A percentile compares a stretch with the other conserved stretches of the same genome.
These are phyloP conservation scores for Candida manassasensis DNA, from an alignment of 805 yeast species.

Conservation along the genomic window DNA sequence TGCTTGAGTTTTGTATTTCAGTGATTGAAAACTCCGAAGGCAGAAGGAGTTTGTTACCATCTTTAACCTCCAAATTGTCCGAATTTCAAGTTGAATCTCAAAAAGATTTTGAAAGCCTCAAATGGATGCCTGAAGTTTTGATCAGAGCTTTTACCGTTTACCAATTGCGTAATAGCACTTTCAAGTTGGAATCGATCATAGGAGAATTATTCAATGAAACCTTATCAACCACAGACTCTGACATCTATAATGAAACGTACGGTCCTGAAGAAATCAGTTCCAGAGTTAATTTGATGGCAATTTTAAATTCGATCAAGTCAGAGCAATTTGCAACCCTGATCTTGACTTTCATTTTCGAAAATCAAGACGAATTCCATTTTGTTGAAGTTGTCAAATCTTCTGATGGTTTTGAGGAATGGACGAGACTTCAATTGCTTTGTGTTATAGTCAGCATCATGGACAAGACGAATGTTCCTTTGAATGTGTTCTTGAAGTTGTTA, in stretches of 20 bases:
- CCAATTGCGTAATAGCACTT: slow-evolving; percentile 55
- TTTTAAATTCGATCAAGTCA: slow-evolving; percentile 32
- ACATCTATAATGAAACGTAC: slow-evolving; percentile 42
- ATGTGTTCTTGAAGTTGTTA: slow-evolving; percentile 30
- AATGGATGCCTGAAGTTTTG: slow-evolving; percentile 51
- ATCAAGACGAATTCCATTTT: slow-evolving; percentile 37
- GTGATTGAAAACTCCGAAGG: slow-evolving; percentile 49
- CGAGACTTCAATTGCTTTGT: slow-evolving; percentile 53
- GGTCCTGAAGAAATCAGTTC: slow-evolving; percentile 56
- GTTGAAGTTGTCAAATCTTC: slow-evolving; percentile 48
- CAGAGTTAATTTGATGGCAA: slow-evolving; percentile 46
- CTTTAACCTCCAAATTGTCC: slow-evolving; percentile 44
- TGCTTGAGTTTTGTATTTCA: slow-evolving; percentile 35
- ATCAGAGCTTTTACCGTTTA: slow-evolving; percentile 41
- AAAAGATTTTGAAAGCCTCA: slow-evolving; percentile 31
- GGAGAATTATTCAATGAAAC: slow-evolving; percentile 47
- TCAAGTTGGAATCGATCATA: slow-evolving; percentile 55
- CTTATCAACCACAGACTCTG: slow-evolving; percentile 22
- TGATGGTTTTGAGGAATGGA: slow-evolving; percentile 68
- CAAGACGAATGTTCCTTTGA: slow-evolving; percentile 18
- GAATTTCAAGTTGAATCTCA: slow-evolving; percentile 35
- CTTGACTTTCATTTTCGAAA: slow-evolving; percentile 32
- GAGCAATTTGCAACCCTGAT: slow-evolving; percentile 24
- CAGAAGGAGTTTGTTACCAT: slow-evolving; percentile 66
- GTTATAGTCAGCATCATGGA: slow-evolving; percentile 33